Conservation (phyloP, 176 grass and related monocot species). For the Rhipidocladum racemiflorum region DNA sequence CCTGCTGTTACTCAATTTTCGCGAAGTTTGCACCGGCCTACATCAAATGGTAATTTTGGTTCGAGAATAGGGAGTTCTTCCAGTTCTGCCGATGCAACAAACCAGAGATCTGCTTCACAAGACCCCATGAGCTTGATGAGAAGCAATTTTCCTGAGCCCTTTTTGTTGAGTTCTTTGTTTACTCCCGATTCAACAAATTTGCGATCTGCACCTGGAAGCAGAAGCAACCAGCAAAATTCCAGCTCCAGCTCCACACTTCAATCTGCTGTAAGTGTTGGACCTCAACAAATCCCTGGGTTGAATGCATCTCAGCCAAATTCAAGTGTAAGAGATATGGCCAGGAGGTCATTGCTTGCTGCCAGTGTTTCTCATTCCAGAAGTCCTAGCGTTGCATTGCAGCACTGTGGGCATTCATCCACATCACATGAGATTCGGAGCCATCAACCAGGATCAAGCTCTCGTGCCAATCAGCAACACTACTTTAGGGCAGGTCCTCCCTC, state of each 20-base stretch:
- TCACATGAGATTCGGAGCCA: slow-evolving; percentile 39
- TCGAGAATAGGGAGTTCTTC: slow-evolving; percentile 36
- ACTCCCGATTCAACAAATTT: slow-evolving; percentile 39
- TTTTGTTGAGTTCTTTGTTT: slow-evolving; percentile 38
- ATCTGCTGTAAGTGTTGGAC: slow-evolving; percentile 29
- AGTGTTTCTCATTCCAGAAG: slow-evolving; percentile 30
- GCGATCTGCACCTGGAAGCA: slow-evolving; percentile 32
- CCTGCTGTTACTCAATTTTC: slow-evolving; percentile 46
- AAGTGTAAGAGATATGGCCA: slow-evolving; percentile 17
- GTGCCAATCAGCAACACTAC: slow-evolving; percentile 41
- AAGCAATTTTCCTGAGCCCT: slow-evolving; percentile 32
- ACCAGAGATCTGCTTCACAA: slow-evolving; percentile 24
- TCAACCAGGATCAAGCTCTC: slow-evolving; percentile 42
- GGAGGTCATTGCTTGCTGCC: slow-evolving; percentile 42
- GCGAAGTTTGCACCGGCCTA: slow-evolving; percentile 31
- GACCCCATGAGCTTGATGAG: slow-evolving; percentile 31
- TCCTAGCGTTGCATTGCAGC: slow-evolving; percentile 34
- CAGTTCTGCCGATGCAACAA: slow-evolving; percentile 22
- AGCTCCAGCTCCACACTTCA: slow-evolving; percentile 37
- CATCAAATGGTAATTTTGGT: slow-evolving; percentile 34
- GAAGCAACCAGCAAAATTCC: slow-evolving; percentile 41
- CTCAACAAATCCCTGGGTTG: slow-evolving; percentile 31
- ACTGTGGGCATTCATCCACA: slow-evolving; percentile 38
- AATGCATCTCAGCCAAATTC: slow-evolving; percentile 34
- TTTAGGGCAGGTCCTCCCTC: slow-evolving; percentile 34